phyloP scores from a whole-genome alignment of 129 eudicot species.

The Chrysanthemum seticuspe region DNA sequence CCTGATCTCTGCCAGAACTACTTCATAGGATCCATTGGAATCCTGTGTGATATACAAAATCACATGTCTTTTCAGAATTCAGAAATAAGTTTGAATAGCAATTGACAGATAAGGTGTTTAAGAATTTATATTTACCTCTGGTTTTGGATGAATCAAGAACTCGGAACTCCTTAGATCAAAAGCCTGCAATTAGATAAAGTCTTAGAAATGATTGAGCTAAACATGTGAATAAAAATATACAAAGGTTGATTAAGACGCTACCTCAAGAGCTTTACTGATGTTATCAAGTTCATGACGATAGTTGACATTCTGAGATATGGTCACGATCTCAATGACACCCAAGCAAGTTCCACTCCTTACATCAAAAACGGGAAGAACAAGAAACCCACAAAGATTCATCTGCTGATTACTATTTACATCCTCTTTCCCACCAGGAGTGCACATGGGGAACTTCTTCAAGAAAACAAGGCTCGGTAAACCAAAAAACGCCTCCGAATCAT shows the following conservation, averaged over 20 bases:
- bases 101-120: background rate
- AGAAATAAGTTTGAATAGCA: background rate
- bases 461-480: conserved; percentile 1
- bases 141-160: conserved; percentile 33
- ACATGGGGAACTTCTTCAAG: conserved; percentile 1
- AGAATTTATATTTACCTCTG: conserved; percentile 38
- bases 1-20: conserved; percentile 44
- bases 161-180: conserved; percentile 43
- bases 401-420: background rate
- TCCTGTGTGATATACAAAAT: conserved; percentile 33
- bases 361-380: background rate
- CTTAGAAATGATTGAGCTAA: background rate
- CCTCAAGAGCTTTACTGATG: conserved; percentile 1
- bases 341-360: background rate
- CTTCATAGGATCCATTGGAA: conserved; percentile 30
- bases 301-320: background rate
- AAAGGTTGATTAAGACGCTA: conserved; percentile 1
- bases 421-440: background rate
- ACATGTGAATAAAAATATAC: background rate
- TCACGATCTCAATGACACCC: conserved; percentile 6
- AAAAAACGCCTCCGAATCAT: background rate
- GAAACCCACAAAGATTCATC: background rate
- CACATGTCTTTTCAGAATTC: background rate
- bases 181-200: conserved; percentile 47
- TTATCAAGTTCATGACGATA: background rate